These are phyloP conservation scores for Apiospora marii DNA, from an alignment of 2,329 filamentous ascomycete species.

Conservation along the genomic window DNA sequence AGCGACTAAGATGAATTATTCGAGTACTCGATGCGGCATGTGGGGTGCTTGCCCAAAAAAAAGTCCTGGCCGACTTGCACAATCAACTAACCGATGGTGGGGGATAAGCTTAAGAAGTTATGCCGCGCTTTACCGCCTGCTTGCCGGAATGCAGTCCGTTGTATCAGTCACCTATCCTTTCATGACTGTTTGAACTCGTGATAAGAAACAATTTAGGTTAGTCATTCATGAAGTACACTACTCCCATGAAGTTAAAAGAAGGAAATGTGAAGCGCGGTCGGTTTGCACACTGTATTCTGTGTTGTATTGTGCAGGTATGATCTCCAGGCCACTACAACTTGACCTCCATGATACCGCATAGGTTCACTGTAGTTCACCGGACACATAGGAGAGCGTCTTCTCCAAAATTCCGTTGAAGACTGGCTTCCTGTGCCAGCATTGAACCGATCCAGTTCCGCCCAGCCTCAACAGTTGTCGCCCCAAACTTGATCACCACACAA, in stretches of 20 bases:
- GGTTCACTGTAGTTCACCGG: conserved; percentile 29
- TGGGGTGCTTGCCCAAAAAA: conserved; percentile 16
- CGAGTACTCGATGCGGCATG: conserved; percentile 3
- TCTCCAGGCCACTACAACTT: not conserved
- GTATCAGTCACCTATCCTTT: not conserved
- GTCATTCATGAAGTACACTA: not conserved
- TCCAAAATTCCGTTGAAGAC: conserved; percentile 75
- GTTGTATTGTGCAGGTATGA: not conserved
- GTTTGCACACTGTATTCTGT: not conserved
- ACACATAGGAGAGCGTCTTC: conserved; percentile 83
- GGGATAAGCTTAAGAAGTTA: conserved; percentile 10
- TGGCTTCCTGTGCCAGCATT: conserved; percentile 79
- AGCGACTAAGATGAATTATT: not conserved
- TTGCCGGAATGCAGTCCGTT: not conserved
- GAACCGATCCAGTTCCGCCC: conserved; percentile 80
- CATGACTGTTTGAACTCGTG: too few species aligned
- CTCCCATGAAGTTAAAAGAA: not conserved
- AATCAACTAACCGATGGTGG: not conserved
- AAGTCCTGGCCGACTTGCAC: conserved; percentile 11
- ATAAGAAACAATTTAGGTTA: not conserved
- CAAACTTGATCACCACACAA: conserved; percentile 92
- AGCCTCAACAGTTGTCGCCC: conserved; percentile 80
- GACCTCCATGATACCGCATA: not conserved
- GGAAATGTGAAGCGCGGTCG: not conserved
- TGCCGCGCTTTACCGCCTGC: conserved; percentile 16